Base-by-base conservation (phyloP, 495 filamentous ascomycete species). In the Penicillium pancosmium region DNA sequence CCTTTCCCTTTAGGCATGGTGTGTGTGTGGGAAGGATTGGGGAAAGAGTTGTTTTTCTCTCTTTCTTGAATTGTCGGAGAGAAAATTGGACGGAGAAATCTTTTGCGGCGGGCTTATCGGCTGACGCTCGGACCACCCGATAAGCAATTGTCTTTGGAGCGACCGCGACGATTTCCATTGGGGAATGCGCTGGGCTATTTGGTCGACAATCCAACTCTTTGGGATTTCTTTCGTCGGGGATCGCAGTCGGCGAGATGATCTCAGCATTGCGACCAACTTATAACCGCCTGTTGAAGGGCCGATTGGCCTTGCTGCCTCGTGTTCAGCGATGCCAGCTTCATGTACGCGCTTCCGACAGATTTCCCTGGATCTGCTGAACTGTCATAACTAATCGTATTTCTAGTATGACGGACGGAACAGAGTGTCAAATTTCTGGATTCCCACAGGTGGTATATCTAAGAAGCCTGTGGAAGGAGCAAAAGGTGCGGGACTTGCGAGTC, bases 351-450 rank as follows among this genome's bases (percentile, higher is more conserved):
- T 48, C 43, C 40, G 6, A 38, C 36, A 54, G 12, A 60, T 48
- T 16, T 44, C 33, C 38, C 35, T 38, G n/a, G n/a, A 56, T 38
- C 3, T 16, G 31, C 50, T 50, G 21, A 44, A 57, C 23, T 56
- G 40, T 44, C 58, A 47, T 51, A 58, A 55, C 56, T 64, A 49
- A 64, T 50, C 18, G 27, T 1, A 2, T 18, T 54, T 41, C 10
- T 60, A 82, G 78, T 69, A 65, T 69, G 87, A 90, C 73, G 77
- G 79, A 36, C 73, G 85, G 57, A 82, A 72, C 66, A 84, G 91
- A 50, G 74, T 89, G 18, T 91, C 90, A 11, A 85, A 79, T 38
- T 84, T 92, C 64, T 95, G 92, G 89, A 80, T 86, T 18, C 89
- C 91, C 0, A 89, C 85, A 12, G 88, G 87, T 50, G 89, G 89